Percentiles rank a stretch among this genome's conserved stretches.
Conservation (phyloP, 164 flowering plant species). For the Kalanchoe fedtschenkoi region DNA sequence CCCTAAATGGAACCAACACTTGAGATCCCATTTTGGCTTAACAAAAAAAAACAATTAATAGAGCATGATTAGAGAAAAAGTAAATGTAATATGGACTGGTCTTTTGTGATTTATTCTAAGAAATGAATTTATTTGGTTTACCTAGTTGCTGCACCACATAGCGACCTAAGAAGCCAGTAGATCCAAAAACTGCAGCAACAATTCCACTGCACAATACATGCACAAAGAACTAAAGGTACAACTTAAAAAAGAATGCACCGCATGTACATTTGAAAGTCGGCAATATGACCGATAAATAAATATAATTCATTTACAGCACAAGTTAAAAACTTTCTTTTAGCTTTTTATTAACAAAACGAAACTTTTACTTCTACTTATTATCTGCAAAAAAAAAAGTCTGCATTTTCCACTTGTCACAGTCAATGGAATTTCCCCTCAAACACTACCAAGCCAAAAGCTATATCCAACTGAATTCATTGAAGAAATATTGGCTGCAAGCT, state of each 20-base stretch:
- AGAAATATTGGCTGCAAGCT: too few species aligned
- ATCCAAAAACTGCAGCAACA: conserved; percentile 92
- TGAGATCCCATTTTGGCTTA: conserved; percentile 98
- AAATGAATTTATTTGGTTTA: conserved; percentile 20
- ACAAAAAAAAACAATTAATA: neutral
- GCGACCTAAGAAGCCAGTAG: conserved; percentile 97
- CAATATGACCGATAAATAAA: neutral
- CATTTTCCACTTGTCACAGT: neutral
- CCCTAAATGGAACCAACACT: conserved; percentile 92
- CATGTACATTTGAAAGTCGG: neutral
- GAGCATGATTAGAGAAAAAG: neutral
- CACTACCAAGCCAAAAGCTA: neutral
- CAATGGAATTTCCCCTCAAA: neutral
- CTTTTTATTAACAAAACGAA: neutral
- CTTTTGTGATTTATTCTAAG: neutral
- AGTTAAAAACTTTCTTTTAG: neutral
- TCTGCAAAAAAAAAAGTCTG: neutral
- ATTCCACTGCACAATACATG: conserved; percentile 61
- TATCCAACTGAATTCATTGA: neutral
- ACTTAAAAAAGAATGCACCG: neutral
- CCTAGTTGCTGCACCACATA: conserved; percentile 96
- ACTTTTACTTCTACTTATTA: neutral
- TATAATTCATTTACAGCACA: too few species aligned
- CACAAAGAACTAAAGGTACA: neutral
- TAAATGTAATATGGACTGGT: neutral